Evolutionary conservation across 192 early-diverging fungal genomes (phyloP), one percentile per base, ranked within the genome.

Genomic region (Entrophospora sp.): DNA sequence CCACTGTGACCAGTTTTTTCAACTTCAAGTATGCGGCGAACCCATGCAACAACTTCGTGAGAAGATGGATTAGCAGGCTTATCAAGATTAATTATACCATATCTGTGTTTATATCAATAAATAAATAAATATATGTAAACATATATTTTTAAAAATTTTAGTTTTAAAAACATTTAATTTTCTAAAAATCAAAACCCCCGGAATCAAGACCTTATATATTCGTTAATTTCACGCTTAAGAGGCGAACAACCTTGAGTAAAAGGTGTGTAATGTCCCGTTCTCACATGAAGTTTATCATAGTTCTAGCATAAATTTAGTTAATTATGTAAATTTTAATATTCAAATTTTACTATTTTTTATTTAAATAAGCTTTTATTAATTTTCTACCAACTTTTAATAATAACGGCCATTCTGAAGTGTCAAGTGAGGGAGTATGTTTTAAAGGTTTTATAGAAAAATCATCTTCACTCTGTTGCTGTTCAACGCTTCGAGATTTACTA

Each of bases 41-140:
- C 94, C 96, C 96, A 99, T 59, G 96, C 96, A 55, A 99, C 96
- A 24, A 99, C 96, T 79, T 99, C 96, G 83, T 99, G 96, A 48
- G 96, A 99, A 56, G 95, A 97, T 56, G 96, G 96, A 82, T 99
- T 99, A 32, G 96, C 87, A 34, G 96, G 96, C 82, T 99, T 99
- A 83, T 99, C 96, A 66, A 99, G 83, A 82, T 99, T 99, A 79
- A 99, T 99, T 51, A 96, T 88, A 73, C 96, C 96, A 81, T 97
- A 99, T 73, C 82, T 86, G 62, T 42, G n/a, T 43, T 20, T 37
- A 42, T 27, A 25, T 8, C 9, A 35, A 36, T 14, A 42, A 31
- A 44, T 14, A 27, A 22, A 9, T 64, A n/a, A n/a, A 46, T 16
- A 18, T 24, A 24, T 3, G 35, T 40, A 20, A 40, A 31, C 16